Conservation (phyloP, 139 green algal genomes). For the Auxenochlorella pyrenoidosa region DNA sequence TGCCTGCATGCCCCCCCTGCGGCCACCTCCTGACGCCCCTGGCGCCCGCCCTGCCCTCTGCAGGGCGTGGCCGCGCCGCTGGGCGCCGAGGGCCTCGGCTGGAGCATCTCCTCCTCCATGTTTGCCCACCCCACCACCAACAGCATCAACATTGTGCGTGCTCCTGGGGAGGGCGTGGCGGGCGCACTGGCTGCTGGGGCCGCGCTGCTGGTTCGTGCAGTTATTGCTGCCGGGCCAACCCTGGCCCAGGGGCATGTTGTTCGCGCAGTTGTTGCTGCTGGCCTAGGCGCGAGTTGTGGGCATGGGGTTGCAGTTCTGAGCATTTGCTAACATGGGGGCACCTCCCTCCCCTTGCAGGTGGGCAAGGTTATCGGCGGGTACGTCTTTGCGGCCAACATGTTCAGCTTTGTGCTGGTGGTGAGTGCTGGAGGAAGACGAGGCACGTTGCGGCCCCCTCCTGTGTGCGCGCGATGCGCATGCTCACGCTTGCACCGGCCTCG, state of each 20-base stretch:
- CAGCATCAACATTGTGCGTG: constrained; percentile 56
- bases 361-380: constrained; percentile 82
- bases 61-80: not conserved
- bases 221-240: too few species aligned
- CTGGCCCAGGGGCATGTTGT: too few species aligned
- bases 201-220: too few species aligned
- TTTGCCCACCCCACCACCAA: constrained; percentile 87
- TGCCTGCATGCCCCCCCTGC: too few species aligned
- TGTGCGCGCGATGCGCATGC: not conserved
- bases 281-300: too few species aligned
- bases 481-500: not conserved
- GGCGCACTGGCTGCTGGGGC: too few species aligned
- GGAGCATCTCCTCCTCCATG: constrained; percentile 53
- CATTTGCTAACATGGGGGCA: too few species aligned
- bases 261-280: too few species aligned
- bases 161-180: too few species aligned
- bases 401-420: constrained; percentile 83
- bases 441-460: not conserved
- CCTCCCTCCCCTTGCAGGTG: constrained; percentile 30
- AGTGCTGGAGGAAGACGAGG: not conserved
- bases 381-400: constrained; percentile 95
- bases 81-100: constrained; percentile 32
- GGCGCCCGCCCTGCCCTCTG: not conserved
- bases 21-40: too few species aligned
- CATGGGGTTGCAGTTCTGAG: too few species aligned